phyloP scores from a whole-genome alignment of 306 rosid species.

The Quillaja saponaria region DNA sequence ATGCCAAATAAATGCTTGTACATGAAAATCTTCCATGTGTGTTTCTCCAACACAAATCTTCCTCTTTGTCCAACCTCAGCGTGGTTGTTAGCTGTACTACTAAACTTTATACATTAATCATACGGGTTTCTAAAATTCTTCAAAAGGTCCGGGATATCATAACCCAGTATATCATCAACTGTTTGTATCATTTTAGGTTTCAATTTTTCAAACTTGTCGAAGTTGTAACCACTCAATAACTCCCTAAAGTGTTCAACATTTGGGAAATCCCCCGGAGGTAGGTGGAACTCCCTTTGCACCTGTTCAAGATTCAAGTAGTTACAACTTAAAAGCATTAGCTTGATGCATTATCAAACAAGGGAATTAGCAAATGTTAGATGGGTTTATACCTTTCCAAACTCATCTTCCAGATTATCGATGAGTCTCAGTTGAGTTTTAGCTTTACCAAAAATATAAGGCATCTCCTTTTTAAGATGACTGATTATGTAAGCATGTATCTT shows the following conservation, averaged over 20 bases:
- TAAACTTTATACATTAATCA: constrained; percentile 32
- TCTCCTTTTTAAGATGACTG: constrained; percentile 81
- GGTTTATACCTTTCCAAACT: constrained; percentile 70
- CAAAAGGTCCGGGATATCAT: constrained; percentile 78
- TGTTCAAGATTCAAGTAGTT: constrained; percentile 26
- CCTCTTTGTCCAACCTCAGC: too few relatives aligned
- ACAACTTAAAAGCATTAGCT: background rate
- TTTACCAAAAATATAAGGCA: constrained; percentile 92
- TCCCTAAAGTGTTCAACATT: constrained; percentile 71
- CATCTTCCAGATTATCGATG: constrained; percentile 64
- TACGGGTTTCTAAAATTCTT: constrained; percentile 82
- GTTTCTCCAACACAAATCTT: too few relatives aligned
- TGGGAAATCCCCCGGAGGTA: constrained; percentile 94
- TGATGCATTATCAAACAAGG: constrained; percentile 1
- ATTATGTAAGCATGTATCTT: constrained; percentile 87
- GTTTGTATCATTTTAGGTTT: constrained; percentile 72
- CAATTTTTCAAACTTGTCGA: constrained; percentile 86
- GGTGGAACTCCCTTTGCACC: constrained; percentile 86
- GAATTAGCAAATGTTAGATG: background rate
- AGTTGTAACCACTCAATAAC: constrained; percentile 56
- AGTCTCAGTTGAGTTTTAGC: constrained; percentile 81
- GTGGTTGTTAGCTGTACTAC: too few relatives aligned
- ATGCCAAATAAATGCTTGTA: too few relatives aligned
- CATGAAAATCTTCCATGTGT: too few relatives aligned
- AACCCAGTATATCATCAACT: constrained; percentile 88